phyloP scores from a whole-genome alignment of 2,329 filamentous ascomycete genomes.

The Cadophora gregata region DNA sequence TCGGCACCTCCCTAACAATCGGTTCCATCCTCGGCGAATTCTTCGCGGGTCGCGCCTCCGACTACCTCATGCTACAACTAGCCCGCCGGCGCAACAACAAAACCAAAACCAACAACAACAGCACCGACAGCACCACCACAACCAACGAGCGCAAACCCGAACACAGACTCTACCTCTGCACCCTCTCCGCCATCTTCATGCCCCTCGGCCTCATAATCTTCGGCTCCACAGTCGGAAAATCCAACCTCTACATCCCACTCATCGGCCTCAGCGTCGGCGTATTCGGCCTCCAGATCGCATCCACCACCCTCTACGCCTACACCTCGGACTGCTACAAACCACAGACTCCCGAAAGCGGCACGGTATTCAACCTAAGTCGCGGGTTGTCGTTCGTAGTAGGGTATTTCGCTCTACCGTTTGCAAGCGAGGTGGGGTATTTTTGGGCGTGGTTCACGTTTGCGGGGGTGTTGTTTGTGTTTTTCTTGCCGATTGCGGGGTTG shows the following conservation, averaged over 20 bases:
- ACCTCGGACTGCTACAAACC: conserved; percentile 41
- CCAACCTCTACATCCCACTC: conserved; percentile 34
- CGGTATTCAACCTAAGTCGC: conserved; percentile 39
- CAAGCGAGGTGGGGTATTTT: conserved; percentile 31
- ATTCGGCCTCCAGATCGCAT: conserved; percentile 41
- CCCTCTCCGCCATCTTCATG: conserved; percentile 40
- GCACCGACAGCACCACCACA: too few species aligned
- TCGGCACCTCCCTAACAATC: conserved; percentile 38
- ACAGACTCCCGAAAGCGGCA: conserved; percentile 39
- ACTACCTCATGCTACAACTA: conserved; percentile 36
- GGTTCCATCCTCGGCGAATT: conserved; percentile 40
- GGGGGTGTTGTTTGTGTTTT: conserved; percentile 33
- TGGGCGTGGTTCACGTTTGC: conserved; percentile 41
- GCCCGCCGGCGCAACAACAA: conserved; percentile 29
- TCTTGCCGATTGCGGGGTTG: conserved; percentile 35
- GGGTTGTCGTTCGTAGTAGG: conserved; percentile 41
- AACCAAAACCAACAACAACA: too few species aligned
- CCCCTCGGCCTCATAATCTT: conserved; percentile 41
- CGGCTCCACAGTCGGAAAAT: conserved; percentile 37
- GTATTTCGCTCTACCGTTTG: conserved; percentile 39
- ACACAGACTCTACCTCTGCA: conserved; percentile 39
- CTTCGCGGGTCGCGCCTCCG: conserved; percentile 38
- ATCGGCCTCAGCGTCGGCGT: conserved; percentile 38
- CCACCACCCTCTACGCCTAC: conserved; percentile 41
- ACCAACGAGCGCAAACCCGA: conserved; percentile 41